Evolutionary conservation across 1,284 basidiomycete genomes (phyloP).

Genomic region (Hemileia vastatrix): DNA sequence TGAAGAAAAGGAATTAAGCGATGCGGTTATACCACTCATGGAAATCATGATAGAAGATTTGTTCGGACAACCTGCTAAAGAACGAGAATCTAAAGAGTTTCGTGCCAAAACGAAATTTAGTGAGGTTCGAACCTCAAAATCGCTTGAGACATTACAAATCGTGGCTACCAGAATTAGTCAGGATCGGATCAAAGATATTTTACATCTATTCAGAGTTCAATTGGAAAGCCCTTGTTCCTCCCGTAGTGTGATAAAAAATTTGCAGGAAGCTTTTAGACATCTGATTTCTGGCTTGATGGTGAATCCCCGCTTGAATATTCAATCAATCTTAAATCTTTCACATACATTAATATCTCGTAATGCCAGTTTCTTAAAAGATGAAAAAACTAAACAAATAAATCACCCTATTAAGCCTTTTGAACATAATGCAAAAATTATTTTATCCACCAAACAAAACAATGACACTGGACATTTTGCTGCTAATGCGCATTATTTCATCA

Average conservation of each 20-base stretch:
- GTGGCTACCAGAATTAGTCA: slow-evolving; percentile 68
- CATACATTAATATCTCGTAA: slow-evolving; percentile 86
- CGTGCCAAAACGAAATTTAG: slow-evolving; percentile 71
- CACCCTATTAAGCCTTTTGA: slow-evolving; percentile 35
- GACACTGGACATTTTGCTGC: slow-evolving; percentile 64
- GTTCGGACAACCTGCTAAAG: slow-evolving; percentile 86
- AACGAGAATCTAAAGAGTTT: slow-evolving; percentile 79
- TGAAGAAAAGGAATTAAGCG: slow-evolving; percentile 60
- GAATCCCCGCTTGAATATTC: slow-evolving; percentile 62
- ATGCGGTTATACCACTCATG: slow-evolving; percentile 65
- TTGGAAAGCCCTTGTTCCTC: slow-evolving; percentile 74
- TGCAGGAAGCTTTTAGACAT: slow-evolving; percentile 78
- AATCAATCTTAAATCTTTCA: slow-evolving; percentile 70
- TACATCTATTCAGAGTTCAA: slow-evolving; percentile 71
- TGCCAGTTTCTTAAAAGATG: slow-evolving; percentile 56
- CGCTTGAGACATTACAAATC: slow-evolving; percentile 72
- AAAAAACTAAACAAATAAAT: slow-evolving; percentile 45
- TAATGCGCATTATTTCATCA: slow-evolving; percentile 79
- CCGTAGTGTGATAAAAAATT: slow-evolving; percentile 71
- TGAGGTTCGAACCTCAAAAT: slow-evolving; percentile 71
- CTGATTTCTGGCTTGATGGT: slow-evolving; percentile 74
- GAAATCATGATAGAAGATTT: slow-evolving; percentile 82
- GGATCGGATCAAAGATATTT: slow-evolving; percentile 61
- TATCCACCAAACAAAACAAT: slow-evolving; percentile 47
- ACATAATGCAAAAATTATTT: slow-evolving; percentile 17